Percentiles rank a stretch among this genome's conserved stretches.
These are phyloP conservation scores for Chloris gayana DNA, from an alignment of 176 grass and related monocot species.

Conservation along the genomic window DNA sequence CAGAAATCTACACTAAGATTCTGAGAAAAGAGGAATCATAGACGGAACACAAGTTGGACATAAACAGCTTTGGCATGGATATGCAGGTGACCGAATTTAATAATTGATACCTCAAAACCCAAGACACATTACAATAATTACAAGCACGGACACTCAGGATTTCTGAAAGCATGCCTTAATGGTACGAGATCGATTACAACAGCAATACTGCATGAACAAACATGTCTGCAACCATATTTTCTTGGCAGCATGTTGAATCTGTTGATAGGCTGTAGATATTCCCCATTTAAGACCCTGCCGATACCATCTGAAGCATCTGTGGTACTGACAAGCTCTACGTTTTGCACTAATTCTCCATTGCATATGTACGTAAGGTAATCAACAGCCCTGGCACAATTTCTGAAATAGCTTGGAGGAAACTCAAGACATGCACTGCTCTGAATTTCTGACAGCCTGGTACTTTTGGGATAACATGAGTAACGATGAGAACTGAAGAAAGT, in stretches of 20 bases:
- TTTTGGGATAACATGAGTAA: constrained; percentile 78
- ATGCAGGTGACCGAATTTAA: neutral
- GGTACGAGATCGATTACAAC: neutral
- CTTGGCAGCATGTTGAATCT: constrained; percentile 6
- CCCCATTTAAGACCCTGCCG: neutral
- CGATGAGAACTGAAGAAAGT: constrained; percentile 63
- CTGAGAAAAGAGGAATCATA: neutral
- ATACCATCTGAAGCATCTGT: constrained; percentile 10
- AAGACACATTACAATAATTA: neutral
- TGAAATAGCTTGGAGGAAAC: constrained; percentile 30
- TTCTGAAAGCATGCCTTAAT: constrained; percentile 9
- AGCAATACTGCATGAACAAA: neutral
- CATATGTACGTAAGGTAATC: constrained; percentile 10
- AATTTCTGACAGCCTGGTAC: constrained; percentile 24
- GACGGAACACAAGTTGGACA: neutral
- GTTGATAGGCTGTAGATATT: neutral
- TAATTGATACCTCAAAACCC: neutral
- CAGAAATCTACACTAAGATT: too few species aligned
- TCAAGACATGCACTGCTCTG: constrained; percentile 23
- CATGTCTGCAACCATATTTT: neutral
- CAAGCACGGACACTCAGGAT: neutral
- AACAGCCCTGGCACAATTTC: neutral
- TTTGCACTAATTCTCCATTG: constrained; percentile 23
- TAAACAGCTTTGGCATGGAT: neutral
- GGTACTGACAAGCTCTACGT: constrained; percentile 14